phyloP scores from a whole-genome alignment of 805 yeast genomes.

The Starmerella cellae region DNA sequence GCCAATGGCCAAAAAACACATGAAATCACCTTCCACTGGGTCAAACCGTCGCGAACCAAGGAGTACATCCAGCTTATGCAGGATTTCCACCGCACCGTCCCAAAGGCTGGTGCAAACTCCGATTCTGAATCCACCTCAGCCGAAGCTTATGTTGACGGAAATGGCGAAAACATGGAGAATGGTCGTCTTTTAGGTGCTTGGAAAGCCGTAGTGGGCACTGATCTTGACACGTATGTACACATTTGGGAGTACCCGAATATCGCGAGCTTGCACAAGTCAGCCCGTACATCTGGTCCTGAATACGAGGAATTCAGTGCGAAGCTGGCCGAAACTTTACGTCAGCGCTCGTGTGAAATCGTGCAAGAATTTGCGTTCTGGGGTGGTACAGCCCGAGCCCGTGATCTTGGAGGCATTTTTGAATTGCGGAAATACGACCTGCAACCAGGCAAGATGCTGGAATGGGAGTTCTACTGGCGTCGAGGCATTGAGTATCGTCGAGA shows the following conservation, averaged over 20 bases:
- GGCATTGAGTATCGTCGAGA: slow-evolving; percentile 34
- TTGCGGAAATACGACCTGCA: slow-evolving; percentile 30
- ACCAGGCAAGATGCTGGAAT: slow-evolving; percentile 32
- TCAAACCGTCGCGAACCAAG: slow-evolving; percentile 26
- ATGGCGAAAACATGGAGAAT: background rate
- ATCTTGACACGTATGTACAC: slow-evolving; percentile 31
- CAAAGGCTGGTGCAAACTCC: background rate
- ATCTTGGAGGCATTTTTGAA: slow-evolving; percentile 33
- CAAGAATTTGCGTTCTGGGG: slow-evolving; percentile 37
- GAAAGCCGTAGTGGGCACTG: slow-evolving; percentile 32
- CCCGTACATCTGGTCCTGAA: background rate
- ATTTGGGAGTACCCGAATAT: slow-evolving; percentile 35
- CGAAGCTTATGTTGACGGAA: background rate
- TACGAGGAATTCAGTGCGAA: slow-evolving; percentile 21
- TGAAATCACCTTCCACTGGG: slow-evolving; percentile 30
- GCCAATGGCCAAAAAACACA: slow-evolving; percentile 32
- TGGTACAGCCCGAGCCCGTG: slow-evolving; percentile 33
- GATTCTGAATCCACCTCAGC: background rate
- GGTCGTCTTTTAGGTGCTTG: slow-evolving; percentile 32
- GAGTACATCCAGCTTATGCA: slow-evolving; percentile 28
- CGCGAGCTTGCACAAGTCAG: slow-evolving; percentile 30
- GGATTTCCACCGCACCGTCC: background rate
- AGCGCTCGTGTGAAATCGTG: slow-evolving; percentile 28
- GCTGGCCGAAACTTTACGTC: slow-evolving; percentile 24
- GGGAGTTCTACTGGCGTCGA: slow-evolving; percentile 33